Evolutionary conservation across 192 early-diverging fungal species (phyloP), one percentile per base, ranked within the genome.

Genomic region (Linnemannia hyalina): DNA sequence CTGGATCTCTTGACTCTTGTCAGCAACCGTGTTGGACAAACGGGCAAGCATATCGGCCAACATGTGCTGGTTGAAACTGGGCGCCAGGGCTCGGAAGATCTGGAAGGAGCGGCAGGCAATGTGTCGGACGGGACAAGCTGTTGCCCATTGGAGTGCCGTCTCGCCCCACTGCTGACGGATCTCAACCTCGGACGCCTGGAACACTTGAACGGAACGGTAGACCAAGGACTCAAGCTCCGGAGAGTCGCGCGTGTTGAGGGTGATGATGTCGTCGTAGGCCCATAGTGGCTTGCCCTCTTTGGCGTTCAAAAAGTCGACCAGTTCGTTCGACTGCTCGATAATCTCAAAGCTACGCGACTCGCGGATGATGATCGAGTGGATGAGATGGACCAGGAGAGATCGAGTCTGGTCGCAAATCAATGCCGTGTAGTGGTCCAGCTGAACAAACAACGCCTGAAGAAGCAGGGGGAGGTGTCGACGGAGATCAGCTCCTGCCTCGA

Each of bases 101-200:
- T 97, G 96, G 76, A 98, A 94, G 1, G 96, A 97, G 18, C 96
- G 89, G 78, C 95, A 96, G 15, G 97, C 97, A n/a, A 96, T 92
- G 85, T 97, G 96, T 4, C 95, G 93, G 16, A 97, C 95, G 26
- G 96, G 92, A 81, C 96, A 97, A 36, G 89, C 90, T 4, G 95
- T 95, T 6, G 95, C 96, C 96, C 96, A 97, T 65, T 91, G 89
- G 22, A 98, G 90, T 0, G 97, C 95, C 7, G 92, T 92, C 77
- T 95, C 93, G 2, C 94, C 96, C 97, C 96, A 97, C 47, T 88
- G 90, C 73, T 94, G 94, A 18, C 91, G 78, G 35, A 94, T 79
- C 29, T 91, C 91, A 10, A 82, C 87, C 38, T 90, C 88, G 44
- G 88, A 90, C 16, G 74, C 76, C 20, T 88, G 80, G 38, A 94